Conservation (phyloP, 176 grass and related monocot species). For the Oryza coarctata region DNA sequence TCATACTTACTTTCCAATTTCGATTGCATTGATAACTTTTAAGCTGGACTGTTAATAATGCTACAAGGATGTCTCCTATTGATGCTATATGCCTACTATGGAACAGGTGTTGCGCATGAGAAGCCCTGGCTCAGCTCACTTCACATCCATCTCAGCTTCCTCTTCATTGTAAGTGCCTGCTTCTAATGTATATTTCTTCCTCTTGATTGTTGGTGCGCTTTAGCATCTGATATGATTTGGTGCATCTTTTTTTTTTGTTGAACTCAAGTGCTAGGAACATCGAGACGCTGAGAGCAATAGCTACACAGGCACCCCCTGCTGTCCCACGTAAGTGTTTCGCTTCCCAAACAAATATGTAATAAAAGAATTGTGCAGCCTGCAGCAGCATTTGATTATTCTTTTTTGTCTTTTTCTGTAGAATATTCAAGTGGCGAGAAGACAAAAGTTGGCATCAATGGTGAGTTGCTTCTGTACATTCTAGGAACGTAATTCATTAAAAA, state of each 20-base stretch:
- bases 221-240: background rate
- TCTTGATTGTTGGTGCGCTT: background rate
- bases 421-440: constrained; percentile 75
- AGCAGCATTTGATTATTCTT: background rate
- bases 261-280: constrained; percentile 55
- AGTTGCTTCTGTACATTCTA: constrained; percentile 27
- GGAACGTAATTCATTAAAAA: background rate
- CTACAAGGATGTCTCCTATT: background rate
- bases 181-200: background rate
- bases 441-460: constrained; percentile 91
- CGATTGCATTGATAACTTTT: background rate
- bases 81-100: background rate
- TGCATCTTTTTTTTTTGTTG: background rate
- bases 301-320: constrained; percentile 66
- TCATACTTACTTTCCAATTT: background rate
- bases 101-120: constrained; percentile 35
- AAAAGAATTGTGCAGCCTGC: background rate
- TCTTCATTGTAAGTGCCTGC: constrained; percentile 34
- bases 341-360: constrained; percentile 7
- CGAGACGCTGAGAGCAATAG: constrained; percentile 65
- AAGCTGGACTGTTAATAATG: background rate
- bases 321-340: constrained; percentile 56
- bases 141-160: constrained; percentile 16
- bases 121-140: constrained; percentile 15
- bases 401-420: constrained; percentile 53